Evolutionary conservation across 2,329 filamentous ascomycete genomes (phyloP).

Genomic region (Fusarium sp.): DNA sequence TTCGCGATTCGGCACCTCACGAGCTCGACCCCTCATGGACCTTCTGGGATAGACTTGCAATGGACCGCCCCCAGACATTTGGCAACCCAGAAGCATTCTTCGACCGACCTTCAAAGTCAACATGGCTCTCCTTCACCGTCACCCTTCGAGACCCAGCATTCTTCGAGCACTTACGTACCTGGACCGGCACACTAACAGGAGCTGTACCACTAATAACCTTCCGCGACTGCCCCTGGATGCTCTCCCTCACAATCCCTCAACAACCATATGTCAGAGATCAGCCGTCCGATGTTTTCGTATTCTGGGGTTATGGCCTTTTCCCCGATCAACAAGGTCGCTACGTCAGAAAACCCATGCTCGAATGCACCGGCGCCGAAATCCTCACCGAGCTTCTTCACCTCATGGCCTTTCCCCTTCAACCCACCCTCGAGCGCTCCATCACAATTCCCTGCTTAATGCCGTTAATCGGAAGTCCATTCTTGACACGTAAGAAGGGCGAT

Average conservation of each 20-base stretch:
- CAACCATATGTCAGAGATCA: slow-evolving; percentile 39
- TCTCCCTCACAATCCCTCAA: slow-evolving; percentile 36
- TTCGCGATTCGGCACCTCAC: slow-evolving; percentile 39
- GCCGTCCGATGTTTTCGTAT: slow-evolving; percentile 34
- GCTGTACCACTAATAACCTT: slow-evolving; percentile 38
- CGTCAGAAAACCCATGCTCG: slow-evolving; percentile 38
- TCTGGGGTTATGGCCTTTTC: slow-evolving; percentile 41
- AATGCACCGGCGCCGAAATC: slow-evolving; percentile 39
- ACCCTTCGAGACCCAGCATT: slow-evolving; percentile 35
- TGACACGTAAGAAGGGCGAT: slow-evolving; percentile 39
- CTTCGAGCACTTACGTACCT: slow-evolving; percentile 32
- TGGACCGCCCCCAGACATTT: slow-evolving; percentile 32
- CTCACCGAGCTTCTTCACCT: slow-evolving; percentile 37
- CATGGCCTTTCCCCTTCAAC: slow-evolving; percentile 37
- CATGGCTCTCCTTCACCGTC: slow-evolving; percentile 39
- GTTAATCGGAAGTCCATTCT: slow-evolving; percentile 38
- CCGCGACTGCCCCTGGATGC: slow-evolving; percentile 40
- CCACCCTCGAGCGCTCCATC: slow-evolving; percentile 35
- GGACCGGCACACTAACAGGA: slow-evolving; percentile 36
- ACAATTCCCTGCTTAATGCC: slow-evolving; percentile 39
- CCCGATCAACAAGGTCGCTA: slow-evolving; percentile 37
- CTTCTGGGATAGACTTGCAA: slow-evolving; percentile 38
- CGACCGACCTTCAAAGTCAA: slow-evolving; percentile 41
- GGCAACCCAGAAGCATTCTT: slow-evolving; percentile 41
- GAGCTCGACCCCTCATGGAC: slow-evolving; percentile 37